Conservation (phyloP, 768 basidiomycete species). For the Kwoniella newhampshirensis region DNA sequence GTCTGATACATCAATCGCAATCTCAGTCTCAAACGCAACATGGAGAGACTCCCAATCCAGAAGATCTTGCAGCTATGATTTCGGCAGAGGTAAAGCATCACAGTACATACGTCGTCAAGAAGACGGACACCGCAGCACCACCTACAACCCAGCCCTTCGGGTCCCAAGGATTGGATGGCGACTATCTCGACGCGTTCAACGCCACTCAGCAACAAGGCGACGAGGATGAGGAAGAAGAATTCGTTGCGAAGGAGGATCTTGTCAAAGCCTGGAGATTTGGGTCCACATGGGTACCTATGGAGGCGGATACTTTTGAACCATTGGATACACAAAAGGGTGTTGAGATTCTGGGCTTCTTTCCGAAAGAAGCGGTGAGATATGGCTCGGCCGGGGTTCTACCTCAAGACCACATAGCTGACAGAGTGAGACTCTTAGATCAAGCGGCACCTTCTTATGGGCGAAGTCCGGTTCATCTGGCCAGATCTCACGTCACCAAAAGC, state of each 20-base stretch:
- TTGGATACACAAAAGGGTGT: slow-evolving; percentile 78
- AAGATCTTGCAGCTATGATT: slow-evolving; percentile 39
- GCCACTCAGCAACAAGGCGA: slow-evolving; percentile 49
- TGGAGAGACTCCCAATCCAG: slow-evolving; percentile 8
- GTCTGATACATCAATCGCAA: slow-evolving; percentile 27
- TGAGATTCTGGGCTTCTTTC: slow-evolving; percentile 83
- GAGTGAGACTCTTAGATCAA: slow-evolving; percentile 62
- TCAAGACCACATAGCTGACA: neutral
- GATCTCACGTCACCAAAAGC: slow-evolving; percentile 65
- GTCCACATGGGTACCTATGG: slow-evolving; percentile 72
- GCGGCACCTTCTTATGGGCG: slow-evolving; percentile 76
- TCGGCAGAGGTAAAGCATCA: slow-evolving; percentile 45
- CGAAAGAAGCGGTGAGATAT: slow-evolving; percentile 61
- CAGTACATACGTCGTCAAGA: slow-evolving; percentile 37
- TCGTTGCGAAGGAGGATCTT: slow-evolving; percentile 52
- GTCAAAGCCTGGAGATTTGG: slow-evolving; percentile 53
- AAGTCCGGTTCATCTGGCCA: slow-evolving; percentile 81
- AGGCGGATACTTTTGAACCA: slow-evolving; percentile 76
- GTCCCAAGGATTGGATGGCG: slow-evolving; percentile 34
- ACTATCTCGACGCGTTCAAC: slow-evolving; percentile 38
- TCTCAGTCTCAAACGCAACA: slow-evolving; percentile 8
- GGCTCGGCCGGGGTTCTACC: neutral
- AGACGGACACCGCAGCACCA: slow-evolving; percentile 10
- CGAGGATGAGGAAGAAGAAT: slow-evolving; percentile 37
- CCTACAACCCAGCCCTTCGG: slow-evolving; percentile 9